These are phyloP conservation scores for Leccinum griseonigrum DNA, from an alignment of 1,284 basidiomycete genomes.

Conservation along the genomic window DNA sequence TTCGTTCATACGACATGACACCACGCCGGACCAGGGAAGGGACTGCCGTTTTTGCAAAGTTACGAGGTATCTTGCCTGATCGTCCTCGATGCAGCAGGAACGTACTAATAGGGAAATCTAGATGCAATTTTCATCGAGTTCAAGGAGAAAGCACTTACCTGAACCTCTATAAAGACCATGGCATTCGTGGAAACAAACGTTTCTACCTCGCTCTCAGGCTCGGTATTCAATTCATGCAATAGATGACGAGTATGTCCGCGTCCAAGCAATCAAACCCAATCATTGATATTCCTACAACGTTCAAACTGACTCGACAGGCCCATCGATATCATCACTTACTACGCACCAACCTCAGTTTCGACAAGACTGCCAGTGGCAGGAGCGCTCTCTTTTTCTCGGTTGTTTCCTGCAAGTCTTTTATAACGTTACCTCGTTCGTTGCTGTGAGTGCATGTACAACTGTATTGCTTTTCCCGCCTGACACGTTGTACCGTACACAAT, in stretches of 20 bases:
- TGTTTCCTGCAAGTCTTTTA: slow-evolving; percentile 17
- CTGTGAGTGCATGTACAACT: slow-evolving; percentile 1
- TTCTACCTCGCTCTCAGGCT: slow-evolving; percentile 11
- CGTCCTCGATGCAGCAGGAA: slow-evolving; percentile 7
- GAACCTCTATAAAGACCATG: slow-evolving; percentile 14
- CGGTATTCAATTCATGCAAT: slow-evolving; percentile 17
- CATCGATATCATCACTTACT: slow-evolving; percentile 17
- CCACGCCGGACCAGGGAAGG: slow-evolving; percentile 7
- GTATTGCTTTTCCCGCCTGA: background rate
- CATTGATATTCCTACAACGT: too few relatives aligned
- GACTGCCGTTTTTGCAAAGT: slow-evolving; percentile 11
- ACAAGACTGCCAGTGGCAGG: slow-evolving; percentile 10
- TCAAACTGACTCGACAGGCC: background rate
- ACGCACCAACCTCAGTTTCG: slow-evolving; percentile 12
- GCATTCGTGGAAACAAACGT: slow-evolving; percentile 11
- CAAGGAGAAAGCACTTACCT: slow-evolving; percentile 10
- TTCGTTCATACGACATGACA: slow-evolving; percentile 15
- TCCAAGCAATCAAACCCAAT: background rate
- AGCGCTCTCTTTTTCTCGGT: slow-evolving; percentile 12
- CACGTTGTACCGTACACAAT: background rate
- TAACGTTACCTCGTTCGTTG: slow-evolving; percentile 10
- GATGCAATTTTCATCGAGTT: slow-evolving; percentile 10
- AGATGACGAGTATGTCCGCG: slow-evolving; percentile 10
- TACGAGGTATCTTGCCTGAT: slow-evolving; percentile 5
- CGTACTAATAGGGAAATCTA: slow-evolving; percentile 5